These are phyloP conservation scores for Coemansia sp. DNA, from an alignment of 192 early-diverging fungal genomes.

Conservation along the genomic window DNA sequence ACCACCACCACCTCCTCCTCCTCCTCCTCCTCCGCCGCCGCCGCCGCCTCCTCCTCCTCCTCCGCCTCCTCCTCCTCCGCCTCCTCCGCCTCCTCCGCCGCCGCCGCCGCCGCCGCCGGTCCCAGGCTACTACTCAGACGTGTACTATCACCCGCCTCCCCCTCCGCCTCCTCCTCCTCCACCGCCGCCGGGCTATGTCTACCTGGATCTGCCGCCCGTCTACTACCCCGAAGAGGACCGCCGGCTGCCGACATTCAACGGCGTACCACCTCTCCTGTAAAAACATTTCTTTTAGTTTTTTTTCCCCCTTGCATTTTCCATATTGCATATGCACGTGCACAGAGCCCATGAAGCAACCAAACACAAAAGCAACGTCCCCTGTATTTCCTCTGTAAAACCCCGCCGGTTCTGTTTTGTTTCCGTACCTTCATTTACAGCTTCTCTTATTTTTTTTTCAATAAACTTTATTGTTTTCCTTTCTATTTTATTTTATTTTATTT, in stretches of 20 bases:
- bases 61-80: slow-evolving; percentile 3
- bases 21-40: slow-evolving; percentile 3
- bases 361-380: not conserved
- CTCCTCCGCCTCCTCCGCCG: slow-evolving; percentile 4
- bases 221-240: slow-evolving; percentile 11
- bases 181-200: not conserved
- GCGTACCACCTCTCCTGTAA: not conserved
- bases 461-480: not conserved
- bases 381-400: not conserved
- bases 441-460: slow-evolving; percentile 2
- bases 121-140: slow-evolving; percentile 1
- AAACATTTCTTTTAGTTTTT: not conserved
- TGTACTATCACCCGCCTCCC: not conserved
- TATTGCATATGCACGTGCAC: slow-evolving; percentile 2
- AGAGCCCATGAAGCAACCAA: not conserved
- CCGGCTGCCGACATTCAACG: not conserved
- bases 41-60: not conserved
- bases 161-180: slow-evolving; percentile 2
- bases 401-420: no score
- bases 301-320: not conserved
- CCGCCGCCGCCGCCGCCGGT: slow-evolving; percentile 8
- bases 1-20: not conserved
- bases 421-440: no score
- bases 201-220: not conserved
- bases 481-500: not conserved